These are phyloP conservation scores for Termitomyces sp. DNA, from an alignment of 768 basidiomycete species.

Conservation along the genomic window DNA sequence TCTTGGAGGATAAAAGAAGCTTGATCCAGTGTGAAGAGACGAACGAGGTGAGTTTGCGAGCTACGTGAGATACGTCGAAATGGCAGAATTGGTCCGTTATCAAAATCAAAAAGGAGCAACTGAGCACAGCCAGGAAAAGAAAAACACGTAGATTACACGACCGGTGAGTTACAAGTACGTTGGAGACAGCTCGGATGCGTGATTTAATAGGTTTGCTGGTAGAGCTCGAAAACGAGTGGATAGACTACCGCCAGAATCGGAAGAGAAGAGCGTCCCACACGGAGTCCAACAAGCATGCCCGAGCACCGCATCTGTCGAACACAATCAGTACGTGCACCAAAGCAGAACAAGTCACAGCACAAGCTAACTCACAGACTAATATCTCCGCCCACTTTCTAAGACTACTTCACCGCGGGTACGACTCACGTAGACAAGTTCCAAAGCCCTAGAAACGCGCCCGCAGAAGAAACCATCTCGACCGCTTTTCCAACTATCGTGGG, in stretches of 20 bases:
- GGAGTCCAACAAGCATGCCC: background rate
- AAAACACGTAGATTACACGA: background rate
- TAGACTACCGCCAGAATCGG: background rate
- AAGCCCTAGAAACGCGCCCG: conserved; percentile 69
- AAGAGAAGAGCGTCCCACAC: background rate
- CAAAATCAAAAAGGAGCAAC: background rate
- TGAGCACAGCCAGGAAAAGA: background rate
- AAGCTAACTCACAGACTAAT: conserved; percentile 3
- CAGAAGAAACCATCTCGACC: conserved; percentile 75
- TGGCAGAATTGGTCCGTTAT: background rate
- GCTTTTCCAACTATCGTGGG: conserved; percentile 43
- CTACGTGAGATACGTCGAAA: background rate
- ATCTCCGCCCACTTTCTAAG: background rate
- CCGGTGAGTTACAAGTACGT: background rate
- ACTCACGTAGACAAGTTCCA: conserved; percentile 23
- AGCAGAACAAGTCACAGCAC: background rate
- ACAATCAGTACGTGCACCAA: background rate
- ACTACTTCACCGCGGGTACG: background rate
- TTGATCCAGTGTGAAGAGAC: background rate
- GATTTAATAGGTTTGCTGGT: background rate
- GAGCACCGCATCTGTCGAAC: background rate
- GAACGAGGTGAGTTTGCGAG: background rate
- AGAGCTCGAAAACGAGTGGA: background rate
- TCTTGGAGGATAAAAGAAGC: background rate
- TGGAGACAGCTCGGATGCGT: background rate